Base-by-base conservation (phyloP, 75 land plant genomes). In the Picea glauca region DNA sequence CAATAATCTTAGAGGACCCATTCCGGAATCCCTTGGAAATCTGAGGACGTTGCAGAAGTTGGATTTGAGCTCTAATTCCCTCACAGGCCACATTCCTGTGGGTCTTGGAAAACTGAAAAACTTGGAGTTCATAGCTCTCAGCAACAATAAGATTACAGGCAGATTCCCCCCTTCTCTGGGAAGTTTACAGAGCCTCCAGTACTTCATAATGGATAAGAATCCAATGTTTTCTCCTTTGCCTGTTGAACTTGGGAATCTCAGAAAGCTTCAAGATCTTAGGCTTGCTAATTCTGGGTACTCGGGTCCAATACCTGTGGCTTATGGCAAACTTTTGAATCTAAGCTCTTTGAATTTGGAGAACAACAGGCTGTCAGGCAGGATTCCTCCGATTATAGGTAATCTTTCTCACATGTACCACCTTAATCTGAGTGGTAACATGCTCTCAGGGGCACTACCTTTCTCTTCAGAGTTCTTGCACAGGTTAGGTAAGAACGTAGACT, bases 401-500 rank as follows among this genome's bases (percentile, higher is more conserved):
- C 85, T 95, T 5, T 74, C 87, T 11, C 85, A 84, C 67, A 90
- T 95, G 2, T 93, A 93, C 78, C 93, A 92, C 56, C 73, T 95
- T 82, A 93, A 95, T 60, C 83, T 95, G 58, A 93, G 96, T 75
- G 83, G 87, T 61, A 95, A 95, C 67, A 31, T 76, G 64, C 76
- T 95, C 46, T 73, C 26, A 33, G 98, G 98, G 20, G 81, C 84
- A 4, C 91, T 95, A 11, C 98, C 96, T 54, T 93, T 95, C 78
- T 72, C 83, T 17, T 20, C 78, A 12, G 76, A 72, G 15, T 95
- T 95, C 58, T 76, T 95, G 75, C 78, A 81, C 67, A 90, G 88
- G 66, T 81, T 95, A 21, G 96, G 94, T 54, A 78, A 84, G 78
- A 93, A 93, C 57, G 35, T 95, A 84, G 91, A 86, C 23, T 74